Evolutionary conservation across 345 rosid genomes (phyloP).

Genomic region (Salix arbutifolia): DNA sequence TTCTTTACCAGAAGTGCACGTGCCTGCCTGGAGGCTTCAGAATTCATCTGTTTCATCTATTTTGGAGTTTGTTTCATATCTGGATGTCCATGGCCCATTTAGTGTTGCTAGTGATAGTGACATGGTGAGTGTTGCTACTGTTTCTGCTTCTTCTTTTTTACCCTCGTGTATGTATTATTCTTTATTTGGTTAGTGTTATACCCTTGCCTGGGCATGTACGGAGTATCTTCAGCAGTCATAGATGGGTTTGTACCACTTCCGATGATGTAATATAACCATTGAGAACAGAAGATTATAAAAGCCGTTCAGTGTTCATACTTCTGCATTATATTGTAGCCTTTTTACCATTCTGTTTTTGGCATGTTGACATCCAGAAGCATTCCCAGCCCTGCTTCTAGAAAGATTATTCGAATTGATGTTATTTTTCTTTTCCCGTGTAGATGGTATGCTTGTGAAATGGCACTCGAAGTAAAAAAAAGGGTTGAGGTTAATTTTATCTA

Average conservation of each 20-base stretch:
- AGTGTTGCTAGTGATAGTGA: slow-evolving; percentile 13
- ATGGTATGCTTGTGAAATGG: too few species aligned
- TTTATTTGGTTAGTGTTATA: slow-evolving; percentile 23
- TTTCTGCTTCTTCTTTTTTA: background rate
- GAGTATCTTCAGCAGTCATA: slow-evolving; percentile 4
- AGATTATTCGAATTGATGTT: too few species aligned
- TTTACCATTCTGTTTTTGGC: background rate
- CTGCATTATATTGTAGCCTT: background rate
- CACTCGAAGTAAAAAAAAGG: too few species aligned
- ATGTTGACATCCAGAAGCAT: background rate
- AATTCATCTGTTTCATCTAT: slow-evolving; percentile 7
- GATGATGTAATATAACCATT: slow-evolving; percentile 29
- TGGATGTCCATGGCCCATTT: slow-evolving; percentile 16
- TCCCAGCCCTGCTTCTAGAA: too few species aligned
- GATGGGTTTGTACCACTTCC: slow-evolving; percentile 22
- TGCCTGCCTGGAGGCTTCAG: slow-evolving; percentile 8
- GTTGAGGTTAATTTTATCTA: too few species aligned
- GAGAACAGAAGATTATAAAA: slow-evolving; percentile 14
- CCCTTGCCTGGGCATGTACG: slow-evolving; percentile 31
- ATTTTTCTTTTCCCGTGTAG: too few species aligned
- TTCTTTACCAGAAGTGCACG: slow-evolving; percentile 16
- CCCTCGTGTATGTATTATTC: slow-evolving; percentile 37
- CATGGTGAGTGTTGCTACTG: slow-evolving; percentile 20
- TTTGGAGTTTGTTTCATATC: slow-evolving; percentile 12
- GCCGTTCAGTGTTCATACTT: background rate